These are phyloP conservation scores for Gryganskiella cystojenkinii DNA, from an alignment of 192 early-diverging fungal genomes.

Conservation along the genomic window DNA sequence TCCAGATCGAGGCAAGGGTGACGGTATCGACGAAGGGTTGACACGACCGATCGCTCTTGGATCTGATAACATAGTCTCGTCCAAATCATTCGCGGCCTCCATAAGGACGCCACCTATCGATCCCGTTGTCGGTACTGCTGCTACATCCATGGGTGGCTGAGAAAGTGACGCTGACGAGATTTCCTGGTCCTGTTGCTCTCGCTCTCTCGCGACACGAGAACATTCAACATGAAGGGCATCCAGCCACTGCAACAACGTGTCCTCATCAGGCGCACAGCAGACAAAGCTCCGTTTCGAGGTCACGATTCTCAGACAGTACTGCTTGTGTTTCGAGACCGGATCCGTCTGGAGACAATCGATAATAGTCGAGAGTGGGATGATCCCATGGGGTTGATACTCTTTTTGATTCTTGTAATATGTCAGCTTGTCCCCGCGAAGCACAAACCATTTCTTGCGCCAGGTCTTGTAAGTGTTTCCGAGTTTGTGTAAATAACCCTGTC, in stretches of 20 bases:
- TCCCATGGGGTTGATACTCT: conserved; percentile 61
- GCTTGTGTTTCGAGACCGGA: conserved; percentile 61
- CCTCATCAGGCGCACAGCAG: conserved; percentile 57
- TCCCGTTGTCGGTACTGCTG: too few relatives aligned
- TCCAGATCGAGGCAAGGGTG: too few relatives aligned
- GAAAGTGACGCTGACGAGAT: background rate
- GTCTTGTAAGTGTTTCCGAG: conserved; percentile 64
- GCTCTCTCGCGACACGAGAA: conserved; percentile 43
- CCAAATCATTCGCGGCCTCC: background rate
- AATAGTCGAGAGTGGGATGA: conserved; percentile 60
- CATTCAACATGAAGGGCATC: conserved; percentile 60
- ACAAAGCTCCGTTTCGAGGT: conserved; percentile 65
- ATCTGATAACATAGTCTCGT: conserved; percentile 9
- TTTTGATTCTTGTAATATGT: conserved; percentile 72
- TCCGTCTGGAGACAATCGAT: conserved; percentile 67
- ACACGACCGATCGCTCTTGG: conserved; percentile 23
- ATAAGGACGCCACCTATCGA: background rate
- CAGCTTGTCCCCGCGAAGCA: conserved; percentile 63
- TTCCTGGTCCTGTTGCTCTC: conserved; percentile 14
- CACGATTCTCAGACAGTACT: conserved; percentile 64
- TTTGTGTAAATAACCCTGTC: conserved; percentile 65
- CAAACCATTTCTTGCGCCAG: conserved; percentile 76
- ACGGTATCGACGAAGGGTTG: conserved; percentile 3
- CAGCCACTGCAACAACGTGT: conserved; percentile 61
- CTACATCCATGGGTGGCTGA: too few relatives aligned